Conservation (phyloP, 1,284 basidiomycete species). For the Tylopilus sp. region DNA sequence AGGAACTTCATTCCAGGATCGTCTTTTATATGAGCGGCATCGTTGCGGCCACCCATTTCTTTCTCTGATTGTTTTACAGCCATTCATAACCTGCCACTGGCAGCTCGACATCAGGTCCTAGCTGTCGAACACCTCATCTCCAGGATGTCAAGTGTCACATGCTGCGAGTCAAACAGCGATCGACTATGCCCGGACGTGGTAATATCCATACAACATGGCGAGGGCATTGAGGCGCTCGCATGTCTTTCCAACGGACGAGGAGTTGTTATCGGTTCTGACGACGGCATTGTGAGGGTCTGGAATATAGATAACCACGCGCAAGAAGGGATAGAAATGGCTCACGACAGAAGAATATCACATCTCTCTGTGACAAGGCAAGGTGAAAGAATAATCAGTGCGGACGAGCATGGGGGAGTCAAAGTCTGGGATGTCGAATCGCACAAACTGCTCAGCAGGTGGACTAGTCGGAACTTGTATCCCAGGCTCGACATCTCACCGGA, state of each 20-base stretch:
- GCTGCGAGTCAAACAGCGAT: not conserved
- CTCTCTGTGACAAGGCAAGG: not conserved
- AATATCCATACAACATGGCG: no score
- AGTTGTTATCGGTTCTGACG: not conserved
- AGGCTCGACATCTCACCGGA: not conserved
- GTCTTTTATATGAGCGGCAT: no score
- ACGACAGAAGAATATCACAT: not conserved
- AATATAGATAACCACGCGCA: not conserved
- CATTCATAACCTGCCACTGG: no score
- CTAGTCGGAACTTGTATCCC: not conserved
- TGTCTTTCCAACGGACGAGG: not conserved
- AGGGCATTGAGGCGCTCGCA: not conserved
- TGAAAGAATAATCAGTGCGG: not conserved
- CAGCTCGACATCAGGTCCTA: no score
- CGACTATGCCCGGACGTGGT: not conserved
- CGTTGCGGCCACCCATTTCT: no score
- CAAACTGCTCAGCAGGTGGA: not conserved
- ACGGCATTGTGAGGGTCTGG: not conserved
- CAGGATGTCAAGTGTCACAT: not conserved
- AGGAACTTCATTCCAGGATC: no score
- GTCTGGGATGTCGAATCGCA: conserved; percentile 3
- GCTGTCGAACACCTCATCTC: no score
- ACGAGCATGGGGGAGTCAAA: not conserved
- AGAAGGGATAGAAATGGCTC: not conserved
- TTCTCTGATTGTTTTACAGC: no score